Evolutionary conservation across 305 asterid genomes (phyloP).

Genomic region (Fraxinus paxiana): DNA sequence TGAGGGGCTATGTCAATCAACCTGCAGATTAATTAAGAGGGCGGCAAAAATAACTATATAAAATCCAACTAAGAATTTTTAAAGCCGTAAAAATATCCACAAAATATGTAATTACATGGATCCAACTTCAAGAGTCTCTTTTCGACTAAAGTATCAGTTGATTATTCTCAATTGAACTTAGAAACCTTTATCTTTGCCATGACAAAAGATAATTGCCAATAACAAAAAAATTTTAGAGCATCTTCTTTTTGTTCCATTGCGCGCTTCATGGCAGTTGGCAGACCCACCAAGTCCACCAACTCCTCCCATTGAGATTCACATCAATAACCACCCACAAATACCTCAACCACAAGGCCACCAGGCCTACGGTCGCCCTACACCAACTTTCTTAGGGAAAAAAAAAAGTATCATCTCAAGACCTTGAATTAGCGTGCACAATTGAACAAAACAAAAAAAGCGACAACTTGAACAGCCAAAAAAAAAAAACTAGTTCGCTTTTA

Average conservation of each 20-base stretch:
- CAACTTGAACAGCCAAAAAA: background rate
- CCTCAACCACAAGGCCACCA: background rate
- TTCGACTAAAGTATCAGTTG: background rate
- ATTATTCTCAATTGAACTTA: background rate
- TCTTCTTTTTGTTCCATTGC: background rate
- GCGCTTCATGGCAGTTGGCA: background rate
- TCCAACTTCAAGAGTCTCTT: background rate
- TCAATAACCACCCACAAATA: background rate
- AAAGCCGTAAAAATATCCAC: background rate
- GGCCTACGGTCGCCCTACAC: background rate
- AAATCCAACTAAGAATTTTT: background rate
- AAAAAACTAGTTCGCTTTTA: background rate
- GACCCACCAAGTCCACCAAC: background rate
- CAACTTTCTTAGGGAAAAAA: background rate
- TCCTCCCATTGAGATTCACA: background rate
- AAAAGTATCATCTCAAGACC: background rate
- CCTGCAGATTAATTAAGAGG: constrained; percentile 38
- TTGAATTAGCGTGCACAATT: background rate
- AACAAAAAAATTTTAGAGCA: background rate
- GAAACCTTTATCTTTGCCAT: background rate
- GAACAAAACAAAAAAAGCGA: background rate
- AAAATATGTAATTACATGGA: background rate
- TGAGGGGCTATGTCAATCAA: constrained; percentile 91
- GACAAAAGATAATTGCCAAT: background rate
- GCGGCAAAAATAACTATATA: background rate